Evolutionary conservation across 2,329 filamentous ascomycete species (phyloP), one percentile per base, ranked within the genome.

Genomic region (Fusarium subglutinans): DNA sequence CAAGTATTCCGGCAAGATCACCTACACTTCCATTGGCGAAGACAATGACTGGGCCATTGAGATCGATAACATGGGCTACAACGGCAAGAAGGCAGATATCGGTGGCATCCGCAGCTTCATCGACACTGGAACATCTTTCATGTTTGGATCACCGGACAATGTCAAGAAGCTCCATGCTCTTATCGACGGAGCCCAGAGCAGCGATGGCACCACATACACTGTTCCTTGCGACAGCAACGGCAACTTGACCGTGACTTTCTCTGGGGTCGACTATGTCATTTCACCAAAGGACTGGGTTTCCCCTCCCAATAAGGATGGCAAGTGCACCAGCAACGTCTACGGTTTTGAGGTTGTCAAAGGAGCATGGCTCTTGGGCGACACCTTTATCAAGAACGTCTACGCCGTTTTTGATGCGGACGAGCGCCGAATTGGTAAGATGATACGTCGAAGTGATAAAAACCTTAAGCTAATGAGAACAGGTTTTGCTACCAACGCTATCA

Each of bases 331-430:
- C 80, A 95, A 93, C 76, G 89, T 97, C 41, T 91, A 94, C 60
- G 93, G 92, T 4, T 87, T 90, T 33, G 88, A 92, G 79, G 90
- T 93, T 20, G 91, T 94, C 53, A 83, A 86, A 2, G 86, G 85
- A 76, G 77, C 90, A 35, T 97, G 94, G 94, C 86, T 98, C n/a
- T 82, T 97, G 2, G 95, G 95, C 5, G 94, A 95, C 74, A 90
- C 92, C 2, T 97, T 97, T 77, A 83, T 98, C 70, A 97, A 97
- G 84, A 97, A 97, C 76, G 94, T 97, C 22, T 97, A 97, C 80
- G 87, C 90, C 4, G 91, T 96, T 30, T 97, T 97, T 80, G 95
- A 98, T 80, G 90, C 89, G 60, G 94, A 96, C 71, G 79, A 90
- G 73, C 83, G 81, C 48, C 88, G 87, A 58, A 89, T 95, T 73